Percentiles rank a stretch among this genome's conserved stretches.
Evolutionary conservation across 208 protist genomes (phyloP).

Genomic region (Herpetomonas tarakana): DNA sequence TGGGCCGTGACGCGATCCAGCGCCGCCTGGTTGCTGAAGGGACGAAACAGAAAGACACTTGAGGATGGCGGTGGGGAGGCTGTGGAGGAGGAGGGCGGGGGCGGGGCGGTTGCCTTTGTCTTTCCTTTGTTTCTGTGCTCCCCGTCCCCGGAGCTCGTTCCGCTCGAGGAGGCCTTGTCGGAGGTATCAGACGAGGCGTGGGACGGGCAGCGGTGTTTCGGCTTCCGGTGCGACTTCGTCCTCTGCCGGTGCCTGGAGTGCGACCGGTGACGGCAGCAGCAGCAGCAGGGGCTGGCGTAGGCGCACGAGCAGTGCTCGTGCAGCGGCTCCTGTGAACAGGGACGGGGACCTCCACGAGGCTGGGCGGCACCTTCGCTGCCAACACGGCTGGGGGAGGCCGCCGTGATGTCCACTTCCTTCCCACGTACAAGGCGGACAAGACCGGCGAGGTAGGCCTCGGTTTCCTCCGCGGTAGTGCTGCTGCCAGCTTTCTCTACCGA

Average conservation of each 20-base stretch:
- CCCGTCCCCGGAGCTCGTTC: no score
- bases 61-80: not conserved
- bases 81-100: not conserved
- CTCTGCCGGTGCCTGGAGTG: constrained; percentile 1
- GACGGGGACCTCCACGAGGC: no score
- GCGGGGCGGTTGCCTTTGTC: not conserved
- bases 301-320: not conserved
- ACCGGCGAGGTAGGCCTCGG: not conserved
- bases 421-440: constrained; percentile 29
- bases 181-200: no score
- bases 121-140: no score
- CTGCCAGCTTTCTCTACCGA: no score
- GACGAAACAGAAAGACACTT: constrained; percentile 10
- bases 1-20: constrained; percentile 27
- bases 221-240: not conserved
- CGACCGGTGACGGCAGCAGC: no score
- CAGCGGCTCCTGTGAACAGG: not conserved
- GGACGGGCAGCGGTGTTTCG: no score
- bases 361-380: no score
- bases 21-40: constrained; percentile 33
- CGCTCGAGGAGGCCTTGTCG: no score
- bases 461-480: not conserved
- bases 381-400: no score
- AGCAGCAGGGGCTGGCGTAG: no score
- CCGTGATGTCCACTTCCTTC: constrained; percentile 73